These are phyloP conservation scores for Setaria italica DNA, from an alignment of 202 grass and related monocot species.

Conservation along the genomic window DNA sequence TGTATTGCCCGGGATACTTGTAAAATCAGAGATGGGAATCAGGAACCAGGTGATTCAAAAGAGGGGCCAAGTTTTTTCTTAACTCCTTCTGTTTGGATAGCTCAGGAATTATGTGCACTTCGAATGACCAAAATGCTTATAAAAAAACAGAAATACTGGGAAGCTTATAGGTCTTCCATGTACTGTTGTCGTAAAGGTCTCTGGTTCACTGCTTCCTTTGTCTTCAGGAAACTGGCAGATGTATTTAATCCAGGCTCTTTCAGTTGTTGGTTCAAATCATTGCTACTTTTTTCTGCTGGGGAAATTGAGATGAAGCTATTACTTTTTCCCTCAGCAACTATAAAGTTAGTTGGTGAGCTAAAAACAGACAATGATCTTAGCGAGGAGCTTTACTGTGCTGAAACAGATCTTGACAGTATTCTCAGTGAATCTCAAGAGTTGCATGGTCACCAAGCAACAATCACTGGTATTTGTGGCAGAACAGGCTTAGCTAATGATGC, in stretches of 20 bases:
- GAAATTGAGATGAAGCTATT: conserved; percentile 88
- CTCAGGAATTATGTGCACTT: conserved; percentile 69
- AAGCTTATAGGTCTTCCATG: conserved; percentile 81
- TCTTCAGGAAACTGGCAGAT: conserved; percentile 83
- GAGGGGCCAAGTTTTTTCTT: conserved; percentile 19
- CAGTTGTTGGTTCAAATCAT: conserved; percentile 78
- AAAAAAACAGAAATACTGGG: conserved; percentile 75
- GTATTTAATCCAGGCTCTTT: conserved; percentile 52
- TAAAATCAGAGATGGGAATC: conserved; percentile 41
- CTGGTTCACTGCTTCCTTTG: conserved; percentile 83
- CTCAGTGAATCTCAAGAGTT: conserved; percentile 45
- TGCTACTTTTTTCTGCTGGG: conserved; percentile 64
- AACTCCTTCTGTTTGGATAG: conserved; percentile 56
- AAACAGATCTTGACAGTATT: conserved; percentile 45
- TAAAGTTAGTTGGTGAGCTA: conserved; percentile 66
- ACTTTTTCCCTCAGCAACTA: conserved; percentile 66
- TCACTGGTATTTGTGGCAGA: conserved; percentile 62
- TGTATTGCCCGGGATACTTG: conserved; percentile 43
- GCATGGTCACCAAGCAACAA: conserved; percentile 54
- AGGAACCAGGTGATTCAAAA: conserved; percentile 35
- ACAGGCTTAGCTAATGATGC: conserved; percentile 60
- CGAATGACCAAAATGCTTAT: conserved; percentile 63
- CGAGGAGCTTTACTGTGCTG: conserved; percentile 49
- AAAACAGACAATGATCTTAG: conserved; percentile 54
- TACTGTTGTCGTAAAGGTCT: conserved; percentile 76